Conservation (phyloP, 2,329 filamentous ascomycete genomes). For the Claviceps humidiphila region DNA sequence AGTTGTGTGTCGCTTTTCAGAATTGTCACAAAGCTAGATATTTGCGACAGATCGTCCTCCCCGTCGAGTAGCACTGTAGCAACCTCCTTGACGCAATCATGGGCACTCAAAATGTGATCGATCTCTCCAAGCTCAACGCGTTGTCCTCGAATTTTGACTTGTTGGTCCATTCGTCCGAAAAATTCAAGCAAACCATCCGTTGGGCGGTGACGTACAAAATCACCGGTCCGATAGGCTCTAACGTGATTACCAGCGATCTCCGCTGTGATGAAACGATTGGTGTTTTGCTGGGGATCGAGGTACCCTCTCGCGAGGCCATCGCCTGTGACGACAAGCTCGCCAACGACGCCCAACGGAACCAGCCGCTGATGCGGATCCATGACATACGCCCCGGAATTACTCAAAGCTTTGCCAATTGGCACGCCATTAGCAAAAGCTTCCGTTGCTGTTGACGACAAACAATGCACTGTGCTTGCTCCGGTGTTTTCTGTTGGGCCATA, state of each 20-base stretch:
- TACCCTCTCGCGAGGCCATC: constrained; percentile 14
- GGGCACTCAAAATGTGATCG: constrained; percentile 10
- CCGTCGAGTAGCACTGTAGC: constrained; percentile 6
- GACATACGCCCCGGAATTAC: constrained; percentile 8
- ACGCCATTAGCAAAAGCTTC: background rate
- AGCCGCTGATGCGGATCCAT: constrained; percentile 13
- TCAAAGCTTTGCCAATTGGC: background rate
- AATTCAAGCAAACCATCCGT: constrained; percentile 15
- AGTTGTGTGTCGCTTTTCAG: background rate
- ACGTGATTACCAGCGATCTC: constrained; percentile 1
- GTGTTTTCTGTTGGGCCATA: constrained; percentile 4
- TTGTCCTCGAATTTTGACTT: constrained; percentile 19
- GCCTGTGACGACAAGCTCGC: constrained; percentile 16
- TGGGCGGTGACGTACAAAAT: constrained; percentile 12
- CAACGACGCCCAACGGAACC: constrained; percentile 14
- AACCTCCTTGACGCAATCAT: constrained; percentile 9
- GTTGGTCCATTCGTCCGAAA: constrained; percentile 15
- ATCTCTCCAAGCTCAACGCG: constrained; percentile 18
- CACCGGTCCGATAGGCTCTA: constrained; percentile 15
- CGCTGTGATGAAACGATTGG: constrained; percentile 9
- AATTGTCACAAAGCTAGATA: constrained; percentile 9
- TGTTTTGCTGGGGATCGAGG: constrained; percentile 5
- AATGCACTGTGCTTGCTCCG: background rate
- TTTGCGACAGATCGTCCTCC: constrained; percentile 1
- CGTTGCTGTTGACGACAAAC: background rate